phyloP scores from a whole-genome alignment of 140 eudicot genomes.

The Flaveria floridana region DNA sequence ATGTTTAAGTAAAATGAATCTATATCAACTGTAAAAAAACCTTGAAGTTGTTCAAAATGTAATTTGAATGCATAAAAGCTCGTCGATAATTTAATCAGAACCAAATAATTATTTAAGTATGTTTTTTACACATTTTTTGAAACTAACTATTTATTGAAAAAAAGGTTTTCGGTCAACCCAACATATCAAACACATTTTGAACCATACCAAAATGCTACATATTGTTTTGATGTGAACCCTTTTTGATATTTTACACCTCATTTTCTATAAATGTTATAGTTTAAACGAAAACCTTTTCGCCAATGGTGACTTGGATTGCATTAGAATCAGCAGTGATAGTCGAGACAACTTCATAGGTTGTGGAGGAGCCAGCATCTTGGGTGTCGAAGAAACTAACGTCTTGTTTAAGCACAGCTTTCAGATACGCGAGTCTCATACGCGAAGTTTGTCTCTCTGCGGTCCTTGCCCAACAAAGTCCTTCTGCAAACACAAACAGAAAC shows the following conservation, averaged over 20 bases:
- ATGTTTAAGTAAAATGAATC: neutral
- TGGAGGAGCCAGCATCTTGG: slow-evolving; percentile 36
- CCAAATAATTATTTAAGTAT: neutral
- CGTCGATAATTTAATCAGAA: neutral
- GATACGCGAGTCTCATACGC: slow-evolving; percentile 34
- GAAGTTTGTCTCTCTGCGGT: slow-evolving; percentile 44
- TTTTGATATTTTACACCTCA: neutral
- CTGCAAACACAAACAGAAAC: slow-evolving; percentile 29
- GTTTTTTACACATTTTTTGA: too few relatives aligned
- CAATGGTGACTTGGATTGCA: slow-evolving; percentile 42
- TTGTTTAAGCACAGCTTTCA: slow-evolving; percentile 42
- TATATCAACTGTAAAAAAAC: neutral
- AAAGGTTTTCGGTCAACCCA: neutral
- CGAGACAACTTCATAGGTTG: slow-evolving; percentile 38
- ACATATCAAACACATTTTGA: neutral
- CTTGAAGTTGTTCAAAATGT: neutral
- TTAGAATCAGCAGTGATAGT: slow-evolving; percentile 41
- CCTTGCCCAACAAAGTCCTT: slow-evolving; percentile 53
- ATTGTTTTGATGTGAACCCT: neutral
- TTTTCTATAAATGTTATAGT: neutral
- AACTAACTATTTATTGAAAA: neutral
- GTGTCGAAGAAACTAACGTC: slow-evolving; percentile 44
- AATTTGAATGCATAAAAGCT: neutral
- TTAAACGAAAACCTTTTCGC: slow-evolving; percentile 32
- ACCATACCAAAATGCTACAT: neutral